phyloP scores from a whole-genome alignment of 768 basidiomycete genomes.

The Leucocoprinus leucothites region DNA sequence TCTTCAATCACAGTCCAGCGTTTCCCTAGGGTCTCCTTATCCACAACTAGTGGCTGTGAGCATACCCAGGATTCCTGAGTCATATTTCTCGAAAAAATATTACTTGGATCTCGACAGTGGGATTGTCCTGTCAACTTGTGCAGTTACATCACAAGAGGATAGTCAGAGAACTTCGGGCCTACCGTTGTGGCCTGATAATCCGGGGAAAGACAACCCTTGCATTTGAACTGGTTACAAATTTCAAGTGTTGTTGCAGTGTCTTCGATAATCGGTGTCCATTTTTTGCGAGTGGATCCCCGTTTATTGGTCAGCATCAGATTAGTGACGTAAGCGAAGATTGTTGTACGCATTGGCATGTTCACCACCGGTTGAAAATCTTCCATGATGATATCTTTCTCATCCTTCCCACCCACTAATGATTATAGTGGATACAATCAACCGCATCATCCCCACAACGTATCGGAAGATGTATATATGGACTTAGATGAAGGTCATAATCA shows the following conservation, averaged over 20 bases:
- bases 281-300: neutral
- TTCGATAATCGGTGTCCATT: too few species aligned
- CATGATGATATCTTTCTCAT: constrained; percentile 46
- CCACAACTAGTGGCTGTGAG: too few species aligned
- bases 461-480: constrained; percentile 50
- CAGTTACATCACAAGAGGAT: neutral
- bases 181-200: too few species aligned
- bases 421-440: constrained; percentile 13
- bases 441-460: constrained; percentile 26
- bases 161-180: neutral
- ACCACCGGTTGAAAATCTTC: constrained; percentile 2
- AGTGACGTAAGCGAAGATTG: constrained; percentile 3
- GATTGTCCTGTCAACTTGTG: neutral
- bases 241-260: neutral
- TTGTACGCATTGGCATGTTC: too few species aligned
- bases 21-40: too few species aligned
- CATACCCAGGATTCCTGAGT: neutral
- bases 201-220: neutral
- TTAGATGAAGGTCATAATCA: constrained; percentile 42
- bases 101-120: neutral
- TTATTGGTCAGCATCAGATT: neutral
- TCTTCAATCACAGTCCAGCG: too few species aligned
- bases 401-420: constrained; percentile 29
- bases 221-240: neutral
- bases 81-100: neutral